Evolutionary conservation across 2,329 filamentous ascomycete species (phyloP).

Genomic region (Tolypocladium cylindrosporum): DNA sequence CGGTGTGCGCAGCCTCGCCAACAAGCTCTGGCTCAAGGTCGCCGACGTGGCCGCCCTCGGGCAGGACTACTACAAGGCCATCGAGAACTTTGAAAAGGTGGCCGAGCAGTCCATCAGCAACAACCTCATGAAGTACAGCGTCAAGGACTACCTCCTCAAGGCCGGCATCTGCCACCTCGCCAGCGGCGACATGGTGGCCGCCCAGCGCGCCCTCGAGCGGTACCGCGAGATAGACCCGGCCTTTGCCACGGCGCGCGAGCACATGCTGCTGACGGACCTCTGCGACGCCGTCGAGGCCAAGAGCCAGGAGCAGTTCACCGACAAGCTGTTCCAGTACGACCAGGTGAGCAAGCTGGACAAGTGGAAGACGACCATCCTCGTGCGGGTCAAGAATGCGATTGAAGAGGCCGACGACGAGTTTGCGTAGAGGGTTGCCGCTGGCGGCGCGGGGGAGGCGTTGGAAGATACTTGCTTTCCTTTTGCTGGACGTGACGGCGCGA

Average conservation of each 20-base stretch:
- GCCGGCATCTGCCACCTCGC: slow-evolving; percentile 83
- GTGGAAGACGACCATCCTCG: slow-evolving; percentile 85
- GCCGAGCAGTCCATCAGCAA: slow-evolving; percentile 70
- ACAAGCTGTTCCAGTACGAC: slow-evolving; percentile 82
- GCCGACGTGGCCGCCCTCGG: slow-evolving; percentile 79
- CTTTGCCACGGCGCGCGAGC: slow-evolving; percentile 70
- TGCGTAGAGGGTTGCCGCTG: slow-evolving; percentile 18
- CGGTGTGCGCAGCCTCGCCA: slow-evolving; percentile 55
- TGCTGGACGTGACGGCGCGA: background rate
- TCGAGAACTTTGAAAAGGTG: slow-evolving; percentile 75
- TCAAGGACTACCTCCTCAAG: slow-evolving; percentile 95
- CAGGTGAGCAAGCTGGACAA: slow-evolving; percentile 90
- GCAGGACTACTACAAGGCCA: slow-evolving; percentile 74
- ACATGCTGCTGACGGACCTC: slow-evolving; percentile 71
- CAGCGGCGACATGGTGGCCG: slow-evolving; percentile 63
- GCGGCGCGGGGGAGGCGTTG: background rate
- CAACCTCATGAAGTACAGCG: slow-evolving; percentile 85
- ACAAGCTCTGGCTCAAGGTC: slow-evolving; percentile 88
- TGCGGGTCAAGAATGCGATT: slow-evolving; percentile 76
- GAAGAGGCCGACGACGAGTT: slow-evolving; percentile 43
- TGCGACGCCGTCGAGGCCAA: slow-evolving; percentile 63
- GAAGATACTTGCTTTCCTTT: background rate
- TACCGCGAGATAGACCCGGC: slow-evolving; percentile 72
- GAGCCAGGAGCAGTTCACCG: slow-evolving; percentile 74
- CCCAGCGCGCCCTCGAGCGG: slow-evolving; percentile 68